Conservation (phyloP, 805 yeast species). For the Ogataea neopini region DNA sequence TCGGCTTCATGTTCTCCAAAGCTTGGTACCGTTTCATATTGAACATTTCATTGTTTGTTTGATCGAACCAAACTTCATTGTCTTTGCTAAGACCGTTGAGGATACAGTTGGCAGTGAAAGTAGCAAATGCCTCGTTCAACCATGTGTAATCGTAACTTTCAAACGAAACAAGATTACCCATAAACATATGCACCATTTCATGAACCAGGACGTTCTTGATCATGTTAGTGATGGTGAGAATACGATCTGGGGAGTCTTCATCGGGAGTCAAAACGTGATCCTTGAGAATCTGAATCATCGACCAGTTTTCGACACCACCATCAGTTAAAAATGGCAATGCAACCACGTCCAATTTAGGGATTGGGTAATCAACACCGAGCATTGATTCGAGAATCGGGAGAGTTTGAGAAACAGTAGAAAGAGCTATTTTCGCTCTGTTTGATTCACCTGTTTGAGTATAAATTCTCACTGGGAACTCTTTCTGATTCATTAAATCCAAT, state of each 20-base stretch:
- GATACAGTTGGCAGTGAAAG: conserved; percentile 56
- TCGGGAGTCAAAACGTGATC: conserved; percentile 47
- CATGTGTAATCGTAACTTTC: conserved; percentile 70
- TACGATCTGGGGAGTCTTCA: conserved; percentile 21
- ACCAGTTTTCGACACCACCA: conserved; percentile 83
- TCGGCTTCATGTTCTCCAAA: conserved; percentile 39
- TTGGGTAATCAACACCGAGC: conserved; percentile 52
- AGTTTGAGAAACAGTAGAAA: conserved; percentile 46
- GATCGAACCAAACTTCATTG: conserved; percentile 36
- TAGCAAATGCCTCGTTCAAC: conserved; percentile 80
- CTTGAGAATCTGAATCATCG: conserved; percentile 60
- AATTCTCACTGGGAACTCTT: conserved; percentile 48
- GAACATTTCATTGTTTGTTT: conserved; percentile 29
- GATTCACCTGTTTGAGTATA: conserved; percentile 58
- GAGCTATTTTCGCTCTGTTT: conserved; percentile 47
- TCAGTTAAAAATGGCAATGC: conserved; percentile 71
- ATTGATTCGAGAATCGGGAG: conserved; percentile 49
- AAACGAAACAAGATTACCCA: conserved; percentile 68
- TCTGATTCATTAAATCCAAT: conserved; percentile 27
- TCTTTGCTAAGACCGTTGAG: conserved; percentile 32
- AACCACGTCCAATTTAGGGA: conserved; percentile 64
- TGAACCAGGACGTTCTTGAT: conserved; percentile 63
- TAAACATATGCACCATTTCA: conserved; percentile 79
- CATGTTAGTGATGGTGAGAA: conserved; percentile 25
- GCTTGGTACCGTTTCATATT: conserved; percentile 34